Conservation (phyloP, 179 eudicot species). For the Spergularia azorica region DNA sequence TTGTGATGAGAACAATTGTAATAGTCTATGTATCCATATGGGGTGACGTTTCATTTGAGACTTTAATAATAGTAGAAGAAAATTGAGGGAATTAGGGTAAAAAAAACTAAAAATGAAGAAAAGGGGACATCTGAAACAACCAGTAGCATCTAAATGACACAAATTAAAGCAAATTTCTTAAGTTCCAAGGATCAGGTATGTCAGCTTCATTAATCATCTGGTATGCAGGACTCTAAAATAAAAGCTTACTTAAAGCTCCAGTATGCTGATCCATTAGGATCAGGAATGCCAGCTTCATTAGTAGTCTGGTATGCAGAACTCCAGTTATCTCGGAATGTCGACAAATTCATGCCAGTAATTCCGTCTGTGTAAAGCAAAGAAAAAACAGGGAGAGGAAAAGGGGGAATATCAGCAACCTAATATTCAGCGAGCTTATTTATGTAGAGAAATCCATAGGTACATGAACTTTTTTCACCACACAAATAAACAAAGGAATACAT, state of each 20-base stretch:
- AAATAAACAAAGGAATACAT: not conserved
- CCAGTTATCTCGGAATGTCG: constrained; percentile 82
- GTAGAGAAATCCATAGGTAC: not conserved
- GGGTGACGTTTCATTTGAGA: no score
- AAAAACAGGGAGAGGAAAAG: constrained; percentile 15
- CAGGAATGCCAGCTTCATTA: constrained; percentile 85
- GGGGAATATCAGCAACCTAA: not conserved
- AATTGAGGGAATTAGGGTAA: no score
- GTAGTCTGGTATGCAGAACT: constrained; percentile 75
- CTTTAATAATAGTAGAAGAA: no score
- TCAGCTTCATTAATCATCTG: no score
- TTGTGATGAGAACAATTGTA: no score
- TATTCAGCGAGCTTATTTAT: not conserved
- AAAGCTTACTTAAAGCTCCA: constrained; percentile 86
- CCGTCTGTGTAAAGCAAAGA: constrained; percentile 54
- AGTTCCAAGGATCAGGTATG: no score
- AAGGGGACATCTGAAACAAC: no score
- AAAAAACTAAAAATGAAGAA: no score
- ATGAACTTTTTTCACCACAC: constrained; percentile 7
- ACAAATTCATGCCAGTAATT: constrained; percentile 85
- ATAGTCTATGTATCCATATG: no score
- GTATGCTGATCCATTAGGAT: constrained; percentile 66
- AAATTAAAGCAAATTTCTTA: no score
- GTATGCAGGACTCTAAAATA: not conserved
- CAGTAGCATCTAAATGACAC: no score